Conservation (phyloP, 2,329 filamentous ascomycete genomes). For the Tolypocladium album region DNA sequence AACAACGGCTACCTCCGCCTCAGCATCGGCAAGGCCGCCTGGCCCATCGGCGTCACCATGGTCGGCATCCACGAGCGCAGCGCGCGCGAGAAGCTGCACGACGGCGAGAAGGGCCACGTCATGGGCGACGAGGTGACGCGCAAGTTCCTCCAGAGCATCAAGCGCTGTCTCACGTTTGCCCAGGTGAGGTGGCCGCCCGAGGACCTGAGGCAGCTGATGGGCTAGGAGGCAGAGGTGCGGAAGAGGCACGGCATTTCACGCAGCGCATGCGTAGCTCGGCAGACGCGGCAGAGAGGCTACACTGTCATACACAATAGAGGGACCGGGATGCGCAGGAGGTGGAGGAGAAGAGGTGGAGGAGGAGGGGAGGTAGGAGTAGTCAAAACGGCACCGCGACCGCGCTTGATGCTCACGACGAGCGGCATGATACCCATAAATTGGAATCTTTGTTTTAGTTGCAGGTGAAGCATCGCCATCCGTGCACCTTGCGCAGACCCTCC, state of each 20-base stretch:
- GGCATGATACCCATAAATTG: not conserved
- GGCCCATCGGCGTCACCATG: constrained; percentile 99
- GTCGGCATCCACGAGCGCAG: constrained; percentile 98
- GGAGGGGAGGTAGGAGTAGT: not conserved
- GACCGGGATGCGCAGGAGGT: not conserved
- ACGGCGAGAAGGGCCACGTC: constrained; percentile 81
- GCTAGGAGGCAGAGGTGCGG: constrained; percentile 22
- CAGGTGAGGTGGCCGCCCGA: constrained; percentile 94
- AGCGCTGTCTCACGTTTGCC: constrained; percentile 89
- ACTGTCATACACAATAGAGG: not conserved
- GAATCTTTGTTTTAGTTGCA: not conserved
- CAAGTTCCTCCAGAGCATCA: constrained; percentile 96
- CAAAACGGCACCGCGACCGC: not conserved
- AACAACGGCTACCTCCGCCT: constrained; percentile 90
- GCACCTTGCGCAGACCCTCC: not conserved
- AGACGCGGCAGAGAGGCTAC: not conserved
- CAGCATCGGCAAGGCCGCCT: constrained; percentile 92
- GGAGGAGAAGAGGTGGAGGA: not conserved
- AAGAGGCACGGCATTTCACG: not conserved
- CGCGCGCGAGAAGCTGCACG: constrained; percentile 88
- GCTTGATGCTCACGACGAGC: not conserved
- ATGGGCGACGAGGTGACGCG: constrained; percentile 94
- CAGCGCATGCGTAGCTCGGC: not conserved
- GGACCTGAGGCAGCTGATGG: constrained; percentile 91
- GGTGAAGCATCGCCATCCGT: not conserved